A percentile compares a stretch with the other conserved stretches of the same genome.
phyloP scores from a whole-genome alignment of 192 early-diverging fungal genomes.

The Podila minutissima region DNA sequence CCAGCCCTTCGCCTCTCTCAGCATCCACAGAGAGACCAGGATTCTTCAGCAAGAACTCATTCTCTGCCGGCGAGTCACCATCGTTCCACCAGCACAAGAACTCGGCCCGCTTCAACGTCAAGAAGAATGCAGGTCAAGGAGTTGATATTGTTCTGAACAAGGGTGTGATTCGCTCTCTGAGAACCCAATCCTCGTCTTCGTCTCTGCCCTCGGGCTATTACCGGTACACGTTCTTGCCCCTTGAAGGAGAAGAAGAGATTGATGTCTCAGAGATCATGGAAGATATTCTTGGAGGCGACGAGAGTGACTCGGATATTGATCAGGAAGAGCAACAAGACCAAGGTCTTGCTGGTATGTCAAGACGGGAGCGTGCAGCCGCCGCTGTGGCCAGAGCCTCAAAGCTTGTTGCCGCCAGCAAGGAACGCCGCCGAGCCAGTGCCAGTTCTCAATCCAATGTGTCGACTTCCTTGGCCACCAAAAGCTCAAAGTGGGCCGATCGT shows the following conservation, averaged over 20 bases:
- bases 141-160: constrained; percentile 52
- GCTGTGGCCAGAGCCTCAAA: constrained; percentile 35
- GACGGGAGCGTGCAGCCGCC: constrained; percentile 32
- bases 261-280: constrained; percentile 59
- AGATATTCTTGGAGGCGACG: constrained; percentile 43
- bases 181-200: constrained; percentile 7
- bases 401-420: constrained; percentile 39
- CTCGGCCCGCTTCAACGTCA: constrained; percentile 11
- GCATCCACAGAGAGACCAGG: neutral
- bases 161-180: constrained; percentile 39
- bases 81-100: neutral
- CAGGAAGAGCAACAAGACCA: constrained; percentile 7
- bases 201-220: constrained; percentile 9
- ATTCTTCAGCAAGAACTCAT: constrained; percentile 1
- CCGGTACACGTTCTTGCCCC: constrained; percentile 53
- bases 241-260: constrained; percentile 47
- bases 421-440: constrained; percentile 27
- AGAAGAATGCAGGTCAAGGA: constrained; percentile 38
- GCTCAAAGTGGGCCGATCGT: constrained; percentile 3
- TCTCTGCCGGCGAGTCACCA: neutral
- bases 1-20: neutral
- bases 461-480: neutral
- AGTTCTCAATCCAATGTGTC: neutral
- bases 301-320: constrained; percentile 39
- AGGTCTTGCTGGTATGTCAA: constrained; percentile 13